phyloP scores from a whole-genome alignment of 768 basidiomycete genomes.

The Lentinula sp. region DNA sequence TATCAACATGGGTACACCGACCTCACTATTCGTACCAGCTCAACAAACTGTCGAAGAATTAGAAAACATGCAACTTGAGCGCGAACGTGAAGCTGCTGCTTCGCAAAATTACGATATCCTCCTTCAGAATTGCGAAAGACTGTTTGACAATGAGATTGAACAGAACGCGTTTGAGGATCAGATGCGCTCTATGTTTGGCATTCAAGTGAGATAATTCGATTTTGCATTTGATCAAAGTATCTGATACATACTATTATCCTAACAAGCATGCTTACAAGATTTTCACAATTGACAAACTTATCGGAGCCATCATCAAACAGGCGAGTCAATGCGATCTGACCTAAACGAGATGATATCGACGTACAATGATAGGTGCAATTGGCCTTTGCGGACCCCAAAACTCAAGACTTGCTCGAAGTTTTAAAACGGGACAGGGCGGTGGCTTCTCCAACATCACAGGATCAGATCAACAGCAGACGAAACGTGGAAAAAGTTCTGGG shows the following conservation, averaged over 20 bases:
- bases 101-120: conserved; percentile 77
- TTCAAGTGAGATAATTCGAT: conserved; percentile 41
- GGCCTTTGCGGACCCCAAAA: conserved; percentile 62
- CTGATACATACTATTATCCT: neutral
- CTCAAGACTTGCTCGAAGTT: conserved; percentile 66
- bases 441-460: conserved; percentile 56
- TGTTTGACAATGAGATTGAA: conserved; percentile 93
- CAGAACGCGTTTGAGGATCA: conserved; percentile 85
- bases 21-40: conserved; percentile 4
- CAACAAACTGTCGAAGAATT: conserved; percentile 13
- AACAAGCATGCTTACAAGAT: conserved; percentile 72
- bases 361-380: conserved; percentile 48
- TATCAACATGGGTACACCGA: neutral
- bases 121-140: conserved; percentile 79
- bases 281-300: conserved; percentile 91
- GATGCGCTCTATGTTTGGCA: conserved; percentile 82
- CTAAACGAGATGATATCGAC: conserved; percentile 16
- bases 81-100: conserved; percentile 36
- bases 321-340: conserved; percentile 27
- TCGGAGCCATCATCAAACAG: conserved; percentile 87
- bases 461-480: conserved; percentile 60
- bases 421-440: conserved; percentile 64
- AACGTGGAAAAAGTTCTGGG: conserved; percentile 66
- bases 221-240: neutral
- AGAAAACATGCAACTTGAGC: neutral